These are phyloP conservation scores for Diplotaxis tenuifolia DNA, from an alignment of 345 rosid genomes.

Conservation along the genomic window DNA sequence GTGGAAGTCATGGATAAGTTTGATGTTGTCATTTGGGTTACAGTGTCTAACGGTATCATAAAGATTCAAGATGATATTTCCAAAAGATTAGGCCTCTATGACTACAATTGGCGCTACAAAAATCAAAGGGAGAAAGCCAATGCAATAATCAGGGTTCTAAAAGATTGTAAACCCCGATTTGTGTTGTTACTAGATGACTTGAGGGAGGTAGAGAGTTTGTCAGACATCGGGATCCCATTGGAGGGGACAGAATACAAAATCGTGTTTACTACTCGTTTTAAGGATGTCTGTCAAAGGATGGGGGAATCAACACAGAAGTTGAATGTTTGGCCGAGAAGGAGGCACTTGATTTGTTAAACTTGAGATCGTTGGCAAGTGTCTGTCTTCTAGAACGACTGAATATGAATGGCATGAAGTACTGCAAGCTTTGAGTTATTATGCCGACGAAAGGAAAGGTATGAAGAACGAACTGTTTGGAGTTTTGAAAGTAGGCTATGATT, in stretches of 20 bases:
- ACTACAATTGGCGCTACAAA: not conserved
- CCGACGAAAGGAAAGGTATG: not conserved
- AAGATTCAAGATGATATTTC: not conserved
- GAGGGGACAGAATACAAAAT: not conserved
- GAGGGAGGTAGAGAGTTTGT: not conserved
- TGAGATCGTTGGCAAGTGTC: not conserved
- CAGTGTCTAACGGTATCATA: not conserved
- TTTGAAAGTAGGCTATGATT: not conserved
- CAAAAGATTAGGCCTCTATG: not conserved
- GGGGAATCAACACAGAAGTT: not conserved
- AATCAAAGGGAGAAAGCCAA: not conserved
- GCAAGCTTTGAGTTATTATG: not conserved
- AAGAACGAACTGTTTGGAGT: not conserved
- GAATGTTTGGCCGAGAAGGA: not conserved
- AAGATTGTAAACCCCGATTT: not conserved
- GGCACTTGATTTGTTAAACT: not conserved
- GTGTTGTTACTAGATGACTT: not conserved
- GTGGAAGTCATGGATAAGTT: not conserved
- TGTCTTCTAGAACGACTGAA: not conserved
- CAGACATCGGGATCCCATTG: not conserved
- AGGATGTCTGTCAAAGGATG: not conserved
- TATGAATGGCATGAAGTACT: not conserved
- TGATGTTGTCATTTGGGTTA: not conserved
- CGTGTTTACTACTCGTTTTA: not conserved
- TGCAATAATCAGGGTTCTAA: not conserved